A percentile compares a stretch with the other conserved stretches of the same genome.
phyloP scores from a whole-genome alignment of 2,329 filamentous ascomycete genomes.

The Lachnellula subtilissima region DNA sequence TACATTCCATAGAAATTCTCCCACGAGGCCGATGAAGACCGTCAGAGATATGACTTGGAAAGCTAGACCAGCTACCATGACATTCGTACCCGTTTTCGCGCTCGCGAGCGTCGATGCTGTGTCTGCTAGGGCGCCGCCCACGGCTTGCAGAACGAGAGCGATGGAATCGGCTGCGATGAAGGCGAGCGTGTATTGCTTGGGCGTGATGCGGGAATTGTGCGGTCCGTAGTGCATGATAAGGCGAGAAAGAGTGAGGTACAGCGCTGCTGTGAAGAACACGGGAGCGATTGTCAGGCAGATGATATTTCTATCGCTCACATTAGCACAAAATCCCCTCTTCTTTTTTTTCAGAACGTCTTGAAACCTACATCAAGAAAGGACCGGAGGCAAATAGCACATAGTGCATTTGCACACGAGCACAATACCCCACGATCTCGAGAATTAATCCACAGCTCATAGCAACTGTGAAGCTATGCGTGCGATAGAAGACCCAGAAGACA shows the following conservation, averaged over 20 bases:
- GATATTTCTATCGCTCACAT: constrained; percentile 37
- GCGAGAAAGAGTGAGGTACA: constrained; percentile 55
- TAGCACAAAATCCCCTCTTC: not conserved
- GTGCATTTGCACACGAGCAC: constrained; percentile 35
- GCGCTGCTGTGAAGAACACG: constrained; percentile 53
- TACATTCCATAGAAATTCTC: constrained; percentile 16
- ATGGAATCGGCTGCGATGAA: constrained; percentile 47
- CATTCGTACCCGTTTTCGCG: constrained; percentile 21
- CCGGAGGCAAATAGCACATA: constrained; percentile 15
- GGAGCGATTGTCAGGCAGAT: constrained; percentile 42
- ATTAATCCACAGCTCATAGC: constrained; percentile 49
- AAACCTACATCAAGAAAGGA: constrained; percentile 23
- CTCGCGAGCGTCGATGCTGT: constrained; percentile 33
- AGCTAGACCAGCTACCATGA: constrained; percentile 36
- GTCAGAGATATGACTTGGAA: constrained; percentile 34
- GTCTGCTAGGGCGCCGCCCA: constrained; percentile 51
- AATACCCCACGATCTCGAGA: constrained; percentile 53
- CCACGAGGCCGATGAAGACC: constrained; percentile 23
- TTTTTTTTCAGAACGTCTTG: not conserved
- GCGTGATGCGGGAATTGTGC: constrained; percentile 41
- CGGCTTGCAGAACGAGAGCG: constrained; percentile 54
- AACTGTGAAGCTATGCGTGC: constrained; percentile 51
- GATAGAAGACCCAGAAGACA: constrained; percentile 36
- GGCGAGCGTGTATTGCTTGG: constrained; percentile 45
- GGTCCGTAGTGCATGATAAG: constrained; percentile 49